These are phyloP conservation scores for Populus simonii DNA, from an alignment of 345 rosid genomes.

Conservation along the genomic window DNA sequence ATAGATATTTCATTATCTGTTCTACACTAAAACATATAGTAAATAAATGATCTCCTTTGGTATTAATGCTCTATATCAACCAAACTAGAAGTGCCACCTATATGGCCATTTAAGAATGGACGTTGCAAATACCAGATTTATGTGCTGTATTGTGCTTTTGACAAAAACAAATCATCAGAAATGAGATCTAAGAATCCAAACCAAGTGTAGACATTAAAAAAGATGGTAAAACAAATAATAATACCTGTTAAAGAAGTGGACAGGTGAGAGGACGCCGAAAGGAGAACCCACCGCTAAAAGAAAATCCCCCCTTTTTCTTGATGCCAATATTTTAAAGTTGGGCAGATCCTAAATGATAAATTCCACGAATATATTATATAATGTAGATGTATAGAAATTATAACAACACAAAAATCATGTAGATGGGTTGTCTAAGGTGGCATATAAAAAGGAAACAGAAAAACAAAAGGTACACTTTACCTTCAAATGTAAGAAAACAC, in stretches of 20 bases:
- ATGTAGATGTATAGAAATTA: neutral
- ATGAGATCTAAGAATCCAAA: neutral
- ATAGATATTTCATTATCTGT: neutral
- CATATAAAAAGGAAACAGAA: constrained; percentile 2
- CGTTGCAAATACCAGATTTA: neutral
- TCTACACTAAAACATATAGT: neutral
- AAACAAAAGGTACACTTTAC: constrained; percentile 33
- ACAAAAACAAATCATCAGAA: neutral
- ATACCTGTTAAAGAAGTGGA: constrained; percentile 90
- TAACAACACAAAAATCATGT: neutral
- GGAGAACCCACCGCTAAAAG: constrained; percentile 90
- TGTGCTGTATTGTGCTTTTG: neutral
- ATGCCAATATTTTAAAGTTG: constrained; percentile 34
- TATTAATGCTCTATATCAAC: neutral
- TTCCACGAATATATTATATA: constrained; percentile 13
- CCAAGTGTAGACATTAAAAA: constrained; percentile 11
- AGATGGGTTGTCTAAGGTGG: neutral
- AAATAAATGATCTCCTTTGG: neutral
- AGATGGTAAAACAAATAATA: constrained; percentile 14
- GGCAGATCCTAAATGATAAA: constrained; percentile 53
- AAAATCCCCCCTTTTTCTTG: constrained; percentile 57
- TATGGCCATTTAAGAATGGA: neutral
- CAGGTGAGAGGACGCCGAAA: constrained; percentile 81
- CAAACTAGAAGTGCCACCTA: neutral
- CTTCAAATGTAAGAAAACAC: constrained; percentile 45